Evolutionary conservation across 805 yeast species (phyloP).

Genomic region (Priceomyces fermenticarens): DNA sequence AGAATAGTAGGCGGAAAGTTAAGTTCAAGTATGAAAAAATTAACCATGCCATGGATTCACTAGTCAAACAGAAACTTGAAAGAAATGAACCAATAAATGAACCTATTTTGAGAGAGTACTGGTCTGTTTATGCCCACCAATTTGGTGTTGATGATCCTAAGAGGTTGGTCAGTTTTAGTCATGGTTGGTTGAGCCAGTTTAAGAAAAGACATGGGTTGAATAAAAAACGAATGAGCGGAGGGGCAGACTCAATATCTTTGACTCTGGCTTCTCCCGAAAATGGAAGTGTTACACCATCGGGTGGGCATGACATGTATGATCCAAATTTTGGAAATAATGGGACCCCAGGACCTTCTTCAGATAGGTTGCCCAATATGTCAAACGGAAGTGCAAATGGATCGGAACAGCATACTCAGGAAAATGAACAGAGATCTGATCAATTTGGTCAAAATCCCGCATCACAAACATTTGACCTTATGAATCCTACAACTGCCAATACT

Average conservation of each 20-base stretch:
- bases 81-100: conserved; percentile 50
- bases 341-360: conserved; percentile 5
- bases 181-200: conserved; percentile 63
- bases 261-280: background rate
- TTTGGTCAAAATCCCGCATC: conserved; percentile 6
- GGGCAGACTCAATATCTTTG: conserved; percentile 1
- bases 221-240: conserved; percentile 26
- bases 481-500: conserved; percentile 11
- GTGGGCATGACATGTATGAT: conserved; percentile 14
- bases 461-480: conserved; percentile 18
- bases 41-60: conserved; percentile 55
- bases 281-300: conserved; percentile 2
- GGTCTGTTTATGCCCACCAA: conserved; percentile 53
- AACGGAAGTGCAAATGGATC: conserved; percentile 1
- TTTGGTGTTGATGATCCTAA: conserved; percentile 62
- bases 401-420: conserved; percentile 5
- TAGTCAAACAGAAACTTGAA: conserved; percentile 45
- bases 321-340: conserved; percentile 10
- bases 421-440: conserved; percentile 6
- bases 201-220: conserved; percentile 55
- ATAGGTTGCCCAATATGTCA: conserved; percentile 2
- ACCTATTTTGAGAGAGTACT: conserved; percentile 52
- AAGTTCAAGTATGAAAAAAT: conserved; percentile 56
- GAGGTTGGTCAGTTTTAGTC: conserved; percentile 51
- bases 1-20: conserved; percentile 41